Base-by-base conservation (phyloP, 345 rosid species). In the Pistacia atlantica region DNA sequence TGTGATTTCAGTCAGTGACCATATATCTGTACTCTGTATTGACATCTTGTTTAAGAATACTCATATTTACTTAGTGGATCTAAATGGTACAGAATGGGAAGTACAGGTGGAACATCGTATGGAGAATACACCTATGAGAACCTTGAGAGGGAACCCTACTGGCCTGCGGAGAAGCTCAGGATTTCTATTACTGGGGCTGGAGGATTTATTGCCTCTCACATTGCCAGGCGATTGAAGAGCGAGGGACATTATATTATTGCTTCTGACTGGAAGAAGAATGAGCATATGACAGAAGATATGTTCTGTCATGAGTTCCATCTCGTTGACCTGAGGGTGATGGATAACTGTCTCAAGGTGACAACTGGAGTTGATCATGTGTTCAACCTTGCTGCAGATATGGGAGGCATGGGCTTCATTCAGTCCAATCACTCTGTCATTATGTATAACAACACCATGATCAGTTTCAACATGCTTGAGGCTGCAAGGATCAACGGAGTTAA, bases 211-310 rank as follows among this genome's bases (percentile, higher is more conserved):
- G 98, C 97, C 38, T 93, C 99, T 33, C 97, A 93, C 88, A 93
- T 93, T 68, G 97, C 98, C 69, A 87, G 97, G 55, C 95, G 99
- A 71, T 71, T 93, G 89, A 93, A 91, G 88, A 85, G 84, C 13
- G 99, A 92, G 80, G 98, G 99, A 0, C 97, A 91, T 80, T 96
- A 90, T 82, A 88, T 93, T 42, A 92, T 93, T 69, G 98, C 98
- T 75, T 92, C 99, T 11, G 98, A 96, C 82, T 93, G 99, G 98
- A 94, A 96, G 92, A 94, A 94, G 95, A 94, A 96, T 31, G 97
- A 94, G 76, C 99, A 94, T 89, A 92, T 92, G 99, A 85, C 90
- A 0, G 98, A 94, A 76, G 97, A 92, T 69, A 96, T 96, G 98
- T 92, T 96, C 86, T 96, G 99, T 75, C 78, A 94, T 65, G 97